These are phyloP conservation scores for Kuraishia hungarica DNA, from an alignment of 805 yeast species.

Conservation along the genomic window DNA sequence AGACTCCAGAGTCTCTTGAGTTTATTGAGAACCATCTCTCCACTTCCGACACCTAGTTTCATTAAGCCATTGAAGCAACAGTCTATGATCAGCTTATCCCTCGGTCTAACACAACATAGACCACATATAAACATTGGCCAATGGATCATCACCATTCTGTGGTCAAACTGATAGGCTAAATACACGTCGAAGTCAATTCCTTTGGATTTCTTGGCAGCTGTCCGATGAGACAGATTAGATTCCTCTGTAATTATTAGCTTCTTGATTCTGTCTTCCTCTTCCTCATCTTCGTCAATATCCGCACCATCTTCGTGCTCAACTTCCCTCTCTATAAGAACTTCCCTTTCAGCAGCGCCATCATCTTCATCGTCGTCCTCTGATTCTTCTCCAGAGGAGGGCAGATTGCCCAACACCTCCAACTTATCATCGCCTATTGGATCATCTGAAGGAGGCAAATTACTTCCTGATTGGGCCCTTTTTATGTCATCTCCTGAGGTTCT, in stretches of 20 bases:
- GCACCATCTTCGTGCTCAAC: constrained; percentile 4
- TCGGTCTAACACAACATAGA: constrained; percentile 19
- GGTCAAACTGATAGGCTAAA: constrained; percentile 22
- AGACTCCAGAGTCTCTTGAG: constrained; percentile 22
- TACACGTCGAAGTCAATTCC: constrained; percentile 17
- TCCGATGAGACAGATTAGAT: not conserved
- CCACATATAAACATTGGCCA: constrained; percentile 29
- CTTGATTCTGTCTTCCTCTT: not conserved
- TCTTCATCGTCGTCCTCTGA: constrained; percentile 3
- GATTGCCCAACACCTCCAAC: not conserved
- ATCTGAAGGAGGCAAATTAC: constrained; percentile 1
- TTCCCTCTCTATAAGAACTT: constrained; percentile 2
- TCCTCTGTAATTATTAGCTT: constrained; percentile 4
- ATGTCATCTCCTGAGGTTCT: not conserved
- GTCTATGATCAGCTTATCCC: constrained; percentile 23
- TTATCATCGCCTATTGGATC: not conserved
- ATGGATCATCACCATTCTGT: constrained; percentile 26
- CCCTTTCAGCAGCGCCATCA: constrained; percentile 3
- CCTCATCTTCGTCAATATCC: constrained; percentile 1
- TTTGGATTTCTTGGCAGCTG: not conserved
- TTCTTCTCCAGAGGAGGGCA: not conserved
- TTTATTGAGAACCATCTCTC: constrained; percentile 22
- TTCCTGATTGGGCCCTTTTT: constrained; percentile 1
- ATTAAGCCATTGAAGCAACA: constrained; percentile 25
- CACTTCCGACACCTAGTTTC: constrained; percentile 26